Evolutionary conservation across 306 rosid genomes (phyloP), one percentile per base, ranked within the genome.

Genomic region (Castanea crenata): DNA sequence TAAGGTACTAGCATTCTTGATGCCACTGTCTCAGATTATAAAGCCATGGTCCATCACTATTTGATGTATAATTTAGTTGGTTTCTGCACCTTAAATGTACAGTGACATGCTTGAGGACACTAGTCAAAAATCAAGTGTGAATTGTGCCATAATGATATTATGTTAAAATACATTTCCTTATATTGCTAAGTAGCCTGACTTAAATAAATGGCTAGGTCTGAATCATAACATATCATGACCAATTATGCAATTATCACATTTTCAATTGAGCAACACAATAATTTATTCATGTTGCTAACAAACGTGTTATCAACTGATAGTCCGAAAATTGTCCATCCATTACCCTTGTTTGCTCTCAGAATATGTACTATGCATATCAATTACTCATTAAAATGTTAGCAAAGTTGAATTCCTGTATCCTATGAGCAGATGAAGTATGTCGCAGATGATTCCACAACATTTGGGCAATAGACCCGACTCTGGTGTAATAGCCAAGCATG

Each of bases 381-480:
- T 76, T 78, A 25, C 67, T 78, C 38, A 73, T 49, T 64, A n/a
- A 57, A 62, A n/a, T 78, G 52, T 73, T 69, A 57, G 55, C 83
- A 79, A 76, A 81, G 41, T 74, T 76, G 65, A 78, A 67, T 73
- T 57, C 56, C 55, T 82, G 57, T 59, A 34, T 65, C 41, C 79
- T 27, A 62, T 82, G 89, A 76, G 82, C 81, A 96, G 99, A 20
- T 96, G 85, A 90, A 89, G 84, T 92, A 96, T 57, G 97, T 84
- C 62, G 91, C 87, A 85, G 99, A 96, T 85, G 99, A 96, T 87
- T 96, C 99, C 32, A 93, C 90, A 21, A 85, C 89, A 73, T 73
- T 85, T 96, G 98, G 98, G 98, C 97, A 18, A 57, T 93, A 82
- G 99, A 83, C 86, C 91, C 0, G 90, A 89, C 81, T 91, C 96